These are phyloP conservation scores for Debaryomyces prosopidis DNA, from an alignment of 805 yeast genomes.

Conservation along the genomic window DNA sequence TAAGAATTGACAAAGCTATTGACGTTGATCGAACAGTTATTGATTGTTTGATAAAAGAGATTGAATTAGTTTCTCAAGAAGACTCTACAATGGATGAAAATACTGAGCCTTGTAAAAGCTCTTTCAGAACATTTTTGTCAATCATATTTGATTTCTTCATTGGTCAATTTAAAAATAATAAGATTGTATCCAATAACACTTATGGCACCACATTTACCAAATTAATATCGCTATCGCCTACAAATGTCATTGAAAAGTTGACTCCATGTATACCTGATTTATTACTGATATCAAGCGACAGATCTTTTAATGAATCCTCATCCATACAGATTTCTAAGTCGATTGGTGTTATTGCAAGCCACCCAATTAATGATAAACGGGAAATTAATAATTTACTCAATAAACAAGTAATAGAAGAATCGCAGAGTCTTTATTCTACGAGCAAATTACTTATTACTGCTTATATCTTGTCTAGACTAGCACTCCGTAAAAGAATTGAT, in stretches of 20 bases:
- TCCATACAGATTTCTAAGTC: constrained; percentile 39
- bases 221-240: constrained; percentile 33
- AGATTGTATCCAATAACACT: constrained; percentile 18
- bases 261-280: constrained; percentile 19
- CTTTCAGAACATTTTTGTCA: constrained; percentile 24
- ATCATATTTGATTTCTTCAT: constrained; percentile 38
- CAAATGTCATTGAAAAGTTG: constrained; percentile 22
- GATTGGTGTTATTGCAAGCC: constrained; percentile 52
- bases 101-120: constrained; percentile 11
- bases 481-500: constrained; percentile 27
- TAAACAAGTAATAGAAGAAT: constrained; percentile 5
- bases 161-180: constrained; percentile 17
- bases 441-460: constrained; percentile 36
- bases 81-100: constrained; percentile 16
- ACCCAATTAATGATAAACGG: constrained; percentile 22
- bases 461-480: constrained; percentile 48
- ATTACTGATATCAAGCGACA: constrained; percentile 21
- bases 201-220: constrained; percentile 39
- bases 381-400: constrained; percentile 8
- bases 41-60: constrained; percentile 18
- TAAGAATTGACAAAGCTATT: constrained; percentile 67
- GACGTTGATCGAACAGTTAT: constrained; percentile 59
- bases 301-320: constrained; percentile 20
- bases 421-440: constrained; percentile 15
- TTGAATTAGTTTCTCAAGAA: constrained; percentile 11